These are phyloP conservation scores for Hypoxylon sp. DNA, from an alignment of 2,329 filamentous ascomycete species.

Conservation along the genomic window DNA sequence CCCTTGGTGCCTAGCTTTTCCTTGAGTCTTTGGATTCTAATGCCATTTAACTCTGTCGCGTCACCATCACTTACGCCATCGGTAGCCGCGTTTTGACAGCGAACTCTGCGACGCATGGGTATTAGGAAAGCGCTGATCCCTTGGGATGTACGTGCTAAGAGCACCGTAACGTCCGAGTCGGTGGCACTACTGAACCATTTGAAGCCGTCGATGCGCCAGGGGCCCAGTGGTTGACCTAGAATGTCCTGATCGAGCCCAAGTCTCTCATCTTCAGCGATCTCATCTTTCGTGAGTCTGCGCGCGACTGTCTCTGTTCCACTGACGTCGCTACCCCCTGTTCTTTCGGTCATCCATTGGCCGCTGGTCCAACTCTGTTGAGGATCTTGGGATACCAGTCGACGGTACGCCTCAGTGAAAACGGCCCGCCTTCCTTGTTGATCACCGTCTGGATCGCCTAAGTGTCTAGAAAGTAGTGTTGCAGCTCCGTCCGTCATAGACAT, in stretches of 20 bases:
- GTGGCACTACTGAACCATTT: conserved; percentile 76
- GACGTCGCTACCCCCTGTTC: conserved; percentile 71
- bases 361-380: conserved; percentile 67
- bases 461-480: conserved; percentile 54
- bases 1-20: conserved; percentile 74
- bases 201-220: conserved; percentile 69
- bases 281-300: conserved; percentile 29
- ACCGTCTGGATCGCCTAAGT: conserved; percentile 45
- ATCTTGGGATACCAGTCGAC: conserved; percentile 62
- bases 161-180: conserved; percentile 69
- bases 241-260: conserved; percentile 45
- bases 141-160: conserved; percentile 67
- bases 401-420: conserved; percentile 60
- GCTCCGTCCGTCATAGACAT: conserved; percentile 69
- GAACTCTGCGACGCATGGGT: conserved; percentile 58
- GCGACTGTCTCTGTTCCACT: conserved; percentile 70
- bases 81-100: no score
- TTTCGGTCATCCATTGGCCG: conserved; percentile 76
- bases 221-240: conserved; percentile 44
- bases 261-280: conserved; percentile 28
- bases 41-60: conserved; percentile 66
- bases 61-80: conserved; percentile 21
- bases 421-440: conserved; percentile 39
- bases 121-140: conserved; percentile 69
- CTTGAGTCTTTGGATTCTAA: conserved; percentile 72